These are phyloP conservation scores for Fusarium napiforme DNA, from an alignment of 2,329 filamentous ascomycete species.

Conservation along the genomic window DNA sequence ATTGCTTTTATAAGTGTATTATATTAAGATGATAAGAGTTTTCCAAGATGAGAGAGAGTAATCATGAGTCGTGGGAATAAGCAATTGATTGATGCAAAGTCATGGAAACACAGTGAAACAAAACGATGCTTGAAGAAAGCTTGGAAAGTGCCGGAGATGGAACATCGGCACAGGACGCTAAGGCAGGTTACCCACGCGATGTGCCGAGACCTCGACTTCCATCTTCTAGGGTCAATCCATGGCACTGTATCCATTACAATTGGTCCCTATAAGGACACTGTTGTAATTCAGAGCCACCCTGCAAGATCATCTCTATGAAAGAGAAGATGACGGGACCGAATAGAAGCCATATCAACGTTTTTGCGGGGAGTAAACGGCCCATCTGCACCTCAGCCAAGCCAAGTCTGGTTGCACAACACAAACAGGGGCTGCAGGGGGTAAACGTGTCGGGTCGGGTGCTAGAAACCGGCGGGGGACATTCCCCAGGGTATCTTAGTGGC, in stretches of 20 bases:
- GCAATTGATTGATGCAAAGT: slow-evolving; percentile 13
- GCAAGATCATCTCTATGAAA: neutral
- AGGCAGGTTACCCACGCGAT: slow-evolving; percentile 22
- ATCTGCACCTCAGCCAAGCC: neutral
- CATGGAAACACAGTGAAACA: neutral
- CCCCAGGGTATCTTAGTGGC: slow-evolving; percentile 17
- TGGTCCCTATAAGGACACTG: neutral
- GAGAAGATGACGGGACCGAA: too few species aligned
- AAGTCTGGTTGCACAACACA: neutral
- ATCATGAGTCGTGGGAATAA: neutral
- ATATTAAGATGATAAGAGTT: neutral
- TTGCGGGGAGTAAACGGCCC: slow-evolving; percentile 1
- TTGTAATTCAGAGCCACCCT: neutral
- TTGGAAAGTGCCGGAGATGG: slow-evolving; percentile 20
- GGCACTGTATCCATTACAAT: neutral
- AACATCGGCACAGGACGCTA: slow-evolving; percentile 24
- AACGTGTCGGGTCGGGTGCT: slow-evolving; percentile 1
- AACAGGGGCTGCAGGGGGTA: slow-evolving; percentile 4
- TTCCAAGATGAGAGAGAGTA: neutral
- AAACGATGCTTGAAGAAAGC: slow-evolving; percentile 1
- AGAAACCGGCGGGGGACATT: neutral
- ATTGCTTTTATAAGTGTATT: neutral
- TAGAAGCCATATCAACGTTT: neutral
- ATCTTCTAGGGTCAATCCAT: neutral
- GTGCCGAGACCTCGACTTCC: slow-evolving; percentile 1